Evolutionary conservation across 192 early-diverging fungal species (phyloP).

Genomic region (Tieghemiomyces parasiticus): DNA sequence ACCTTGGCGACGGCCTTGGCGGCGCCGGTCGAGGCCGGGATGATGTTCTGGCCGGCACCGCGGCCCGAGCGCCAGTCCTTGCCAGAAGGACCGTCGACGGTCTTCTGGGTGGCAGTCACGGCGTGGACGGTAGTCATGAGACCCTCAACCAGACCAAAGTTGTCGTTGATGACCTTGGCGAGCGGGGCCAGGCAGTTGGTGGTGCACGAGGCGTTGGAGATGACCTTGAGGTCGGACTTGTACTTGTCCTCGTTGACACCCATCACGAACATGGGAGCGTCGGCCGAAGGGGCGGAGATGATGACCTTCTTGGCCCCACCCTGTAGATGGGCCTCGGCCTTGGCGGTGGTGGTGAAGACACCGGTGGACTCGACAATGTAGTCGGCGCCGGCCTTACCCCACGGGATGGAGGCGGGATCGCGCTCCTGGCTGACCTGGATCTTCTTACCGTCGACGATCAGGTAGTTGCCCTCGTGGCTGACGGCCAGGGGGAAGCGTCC

Average conservation of each 20-base stretch:
- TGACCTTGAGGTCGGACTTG: conserved; percentile 62
- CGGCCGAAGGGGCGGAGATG: conserved; percentile 90
- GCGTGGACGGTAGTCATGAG: conserved; percentile 99
- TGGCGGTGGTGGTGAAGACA: conserved; percentile 89
- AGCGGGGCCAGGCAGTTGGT: conserved; percentile 98
- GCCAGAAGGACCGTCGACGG: conserved; percentile 92
- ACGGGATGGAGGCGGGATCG: conserved; percentile 80
- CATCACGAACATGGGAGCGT: conserved; percentile 96
- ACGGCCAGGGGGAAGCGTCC: conserved; percentile 83
- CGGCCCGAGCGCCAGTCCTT: conserved; percentile 98
- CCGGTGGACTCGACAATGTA: conserved; percentile 99
- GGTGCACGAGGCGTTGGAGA: conserved; percentile 99
- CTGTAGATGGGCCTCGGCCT: conserved; percentile 68
- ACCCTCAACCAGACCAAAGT: conserved; percentile 91
- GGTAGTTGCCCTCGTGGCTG: conserved; percentile 65
- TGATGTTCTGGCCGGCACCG: conserved; percentile 95
- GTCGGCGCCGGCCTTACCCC: conserved; percentile 63
- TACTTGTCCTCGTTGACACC: conserved; percentile 96
- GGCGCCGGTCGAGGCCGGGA: conserved; percentile 93
- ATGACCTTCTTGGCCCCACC: conserved; percentile 98
- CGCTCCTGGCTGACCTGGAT: conserved; percentile 61
- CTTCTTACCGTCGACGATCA: conserved; percentile 71
- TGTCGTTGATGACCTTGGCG: conserved; percentile 91
- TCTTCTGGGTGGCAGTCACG: conserved; percentile 98
- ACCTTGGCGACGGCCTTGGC: conserved; percentile 99